Percentiles rank a stretch among this genome's conserved stretches.
phyloP scores from a whole-genome alignment of 202 grass and related monocot genomes.

The Saccharum hybrid region DNA sequence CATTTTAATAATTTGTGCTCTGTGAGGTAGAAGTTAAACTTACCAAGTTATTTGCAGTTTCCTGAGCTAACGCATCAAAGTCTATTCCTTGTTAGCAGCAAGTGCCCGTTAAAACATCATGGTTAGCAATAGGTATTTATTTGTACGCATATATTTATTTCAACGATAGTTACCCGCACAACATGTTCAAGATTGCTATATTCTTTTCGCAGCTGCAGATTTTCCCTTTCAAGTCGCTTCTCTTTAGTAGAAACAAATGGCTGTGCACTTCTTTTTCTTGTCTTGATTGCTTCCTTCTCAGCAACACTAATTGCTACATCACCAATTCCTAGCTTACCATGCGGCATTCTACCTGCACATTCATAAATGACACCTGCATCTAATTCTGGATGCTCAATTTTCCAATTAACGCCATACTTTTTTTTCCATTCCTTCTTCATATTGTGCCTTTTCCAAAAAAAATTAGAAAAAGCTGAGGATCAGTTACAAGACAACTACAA shows the following conservation, averaged over 20 bases:
- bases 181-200: no score
- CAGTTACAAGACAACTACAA: background rate
- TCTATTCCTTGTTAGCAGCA: background rate
- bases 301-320: no score
- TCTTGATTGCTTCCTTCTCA: no score
- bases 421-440: background rate
- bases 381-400: background rate
- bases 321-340: no score
- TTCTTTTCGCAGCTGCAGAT: no score
- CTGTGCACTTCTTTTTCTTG: no score
- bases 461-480: no score
- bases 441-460: background rate
- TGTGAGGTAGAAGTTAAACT: background rate
- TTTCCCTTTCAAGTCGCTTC: no score
- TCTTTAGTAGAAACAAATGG: no score
- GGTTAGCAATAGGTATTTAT: background rate
- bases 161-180: no score
- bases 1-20: no score
- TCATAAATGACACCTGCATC: slow-evolving; percentile 8
- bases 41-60: background rate
- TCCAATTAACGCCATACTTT: background rate
- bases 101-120: background rate
- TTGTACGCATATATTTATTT: background rate
- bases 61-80: background rate
- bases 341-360: background rate